These are phyloP conservation scores for Chaetomiaceae sp. DNA, from an alignment of 2,329 filamentous ascomycete genomes.

Conservation along the genomic window DNA sequence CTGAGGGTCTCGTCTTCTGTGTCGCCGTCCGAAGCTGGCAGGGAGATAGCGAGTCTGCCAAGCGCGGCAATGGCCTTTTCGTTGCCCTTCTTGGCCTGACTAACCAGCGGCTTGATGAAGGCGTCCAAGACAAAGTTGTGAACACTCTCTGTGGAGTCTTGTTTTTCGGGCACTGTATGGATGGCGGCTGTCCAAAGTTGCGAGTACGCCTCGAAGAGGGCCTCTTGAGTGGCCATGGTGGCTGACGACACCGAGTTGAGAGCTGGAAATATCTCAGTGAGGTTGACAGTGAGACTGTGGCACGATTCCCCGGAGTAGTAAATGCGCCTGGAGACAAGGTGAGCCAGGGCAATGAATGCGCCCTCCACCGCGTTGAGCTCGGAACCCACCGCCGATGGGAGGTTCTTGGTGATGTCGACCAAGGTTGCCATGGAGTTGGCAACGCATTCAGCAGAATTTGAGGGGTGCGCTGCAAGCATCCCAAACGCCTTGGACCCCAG, in stretches of 20 bases:
- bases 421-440: conserved; percentile 41
- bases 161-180: conserved; percentile 18
- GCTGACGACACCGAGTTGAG: conserved; percentile 20
- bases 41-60: conserved; percentile 67
- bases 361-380: conserved; percentile 45
- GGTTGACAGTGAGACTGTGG: not conserved
- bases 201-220: conserved; percentile 40
- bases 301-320: conserved; percentile 34
- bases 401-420: conserved; percentile 42
- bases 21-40: conserved; percentile 37
- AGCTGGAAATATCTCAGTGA: conserved; percentile 23
- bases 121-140: conserved; percentile 32
- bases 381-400: conserved; percentile 45
- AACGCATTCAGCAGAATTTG: conserved; percentile 38
- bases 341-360: conserved; percentile 40
- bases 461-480: conserved; percentile 66
- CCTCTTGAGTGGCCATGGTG: conserved; percentile 37
- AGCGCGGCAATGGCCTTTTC: conserved; percentile 78
- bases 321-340: conserved; percentile 40
- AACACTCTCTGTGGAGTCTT: conserved; percentile 20
- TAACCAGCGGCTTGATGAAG: conserved; percentile 58
- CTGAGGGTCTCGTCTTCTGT: conserved; percentile 37
- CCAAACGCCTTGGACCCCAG: conserved; percentile 68
- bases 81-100: conserved; percentile 71
- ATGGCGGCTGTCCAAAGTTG: conserved; percentile 43